Conservation (phyloP, 1,139 yeast genomes). For the Saccharomyces hybrid region DNA sequence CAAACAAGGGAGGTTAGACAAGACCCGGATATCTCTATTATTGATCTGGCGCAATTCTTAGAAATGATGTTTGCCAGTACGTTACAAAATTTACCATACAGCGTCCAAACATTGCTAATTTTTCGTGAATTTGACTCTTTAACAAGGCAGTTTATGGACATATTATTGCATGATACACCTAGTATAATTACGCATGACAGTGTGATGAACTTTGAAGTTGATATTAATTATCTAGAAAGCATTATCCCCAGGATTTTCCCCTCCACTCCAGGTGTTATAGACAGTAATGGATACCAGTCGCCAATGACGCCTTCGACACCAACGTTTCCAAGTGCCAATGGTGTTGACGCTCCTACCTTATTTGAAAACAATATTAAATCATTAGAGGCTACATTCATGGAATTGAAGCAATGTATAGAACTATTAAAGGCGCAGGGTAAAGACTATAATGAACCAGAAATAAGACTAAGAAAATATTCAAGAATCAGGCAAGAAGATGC, state of each 20-base stretch:
- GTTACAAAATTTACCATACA: constrained; percentile 72
- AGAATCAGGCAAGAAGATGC: constrained; percentile 58
- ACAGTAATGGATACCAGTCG: constrained; percentile 2
- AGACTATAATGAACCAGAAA: constrained; percentile 45
- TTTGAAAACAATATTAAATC: constrained; percentile 33
- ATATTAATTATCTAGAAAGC: constrained; percentile 51
- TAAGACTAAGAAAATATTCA: constrained; percentile 53
- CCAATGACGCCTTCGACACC: constrained; percentile 4
- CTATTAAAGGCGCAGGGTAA: constrained; percentile 46
- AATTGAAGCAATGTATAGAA: constrained; percentile 56
- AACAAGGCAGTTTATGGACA: constrained; percentile 59
- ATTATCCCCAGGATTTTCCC: constrained; percentile 41
- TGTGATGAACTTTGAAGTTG: constrained; percentile 53
- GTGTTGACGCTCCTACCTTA: constrained; percentile 31
- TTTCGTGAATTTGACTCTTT: constrained; percentile 83
- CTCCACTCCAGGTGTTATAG: constrained; percentile 5
- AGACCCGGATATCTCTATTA: constrained; percentile 69
- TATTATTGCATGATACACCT: constrained; percentile 46
- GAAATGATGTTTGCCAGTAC: constrained; percentile 83
- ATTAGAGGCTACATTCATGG: constrained; percentile 47
- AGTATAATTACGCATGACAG: constrained; percentile 40
- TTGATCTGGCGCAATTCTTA: constrained; percentile 82
- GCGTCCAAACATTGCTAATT: constrained; percentile 70
- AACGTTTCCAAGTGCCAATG: constrained; percentile 13
- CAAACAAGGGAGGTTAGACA: constrained; percentile 43